Evolutionary conservation across 140 eudicot genomes (phyloP).

Genomic region (Flaveria floridana): DNA sequence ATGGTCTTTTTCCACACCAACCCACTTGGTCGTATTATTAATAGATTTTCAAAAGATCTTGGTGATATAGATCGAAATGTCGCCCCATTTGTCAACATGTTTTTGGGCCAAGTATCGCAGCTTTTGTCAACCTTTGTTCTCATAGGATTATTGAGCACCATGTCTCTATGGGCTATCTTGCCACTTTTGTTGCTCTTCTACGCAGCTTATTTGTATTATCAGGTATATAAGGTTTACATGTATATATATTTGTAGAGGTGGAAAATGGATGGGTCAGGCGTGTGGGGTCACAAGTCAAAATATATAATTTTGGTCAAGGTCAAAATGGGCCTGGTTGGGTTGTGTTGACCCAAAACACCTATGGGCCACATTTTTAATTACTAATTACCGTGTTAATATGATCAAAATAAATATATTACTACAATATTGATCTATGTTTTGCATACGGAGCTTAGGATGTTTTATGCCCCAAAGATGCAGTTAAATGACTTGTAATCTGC

Average conservation of each 20-base stretch:
- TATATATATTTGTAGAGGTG: background rate
- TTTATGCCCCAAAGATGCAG: background rate
- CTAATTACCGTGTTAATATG: background rate
- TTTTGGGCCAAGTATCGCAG: slow-evolving; percentile 75
- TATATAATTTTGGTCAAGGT: background rate
- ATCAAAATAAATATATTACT: background rate
- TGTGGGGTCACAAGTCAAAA: slow-evolving; percentile 1
- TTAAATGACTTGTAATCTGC: background rate
- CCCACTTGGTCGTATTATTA: slow-evolving; percentile 90
- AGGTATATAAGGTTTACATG: slow-evolving; percentile 44
- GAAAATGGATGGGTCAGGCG: background rate
- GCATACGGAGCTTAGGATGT: slow-evolving; percentile 2
- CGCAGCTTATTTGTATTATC: slow-evolving; percentile 91
- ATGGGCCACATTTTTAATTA: background rate
- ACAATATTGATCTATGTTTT: background rate
- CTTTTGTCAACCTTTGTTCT: slow-evolving; percentile 88
- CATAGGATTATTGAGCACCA: slow-evolving; percentile 84
- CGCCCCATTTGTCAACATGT: slow-evolving; percentile 72
- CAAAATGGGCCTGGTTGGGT: background rate
- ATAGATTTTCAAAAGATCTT: slow-evolving; percentile 85
- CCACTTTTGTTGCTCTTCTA: slow-evolving; percentile 87
- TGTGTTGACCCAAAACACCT: slow-evolving; percentile 2
- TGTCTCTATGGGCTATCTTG: slow-evolving; percentile 93
- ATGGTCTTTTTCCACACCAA: slow-evolving; percentile 98
- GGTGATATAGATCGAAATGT: slow-evolving; percentile 97